Conservation (phyloP, 805 yeast genomes). For the Saccharomycopsis microspora region DNA sequence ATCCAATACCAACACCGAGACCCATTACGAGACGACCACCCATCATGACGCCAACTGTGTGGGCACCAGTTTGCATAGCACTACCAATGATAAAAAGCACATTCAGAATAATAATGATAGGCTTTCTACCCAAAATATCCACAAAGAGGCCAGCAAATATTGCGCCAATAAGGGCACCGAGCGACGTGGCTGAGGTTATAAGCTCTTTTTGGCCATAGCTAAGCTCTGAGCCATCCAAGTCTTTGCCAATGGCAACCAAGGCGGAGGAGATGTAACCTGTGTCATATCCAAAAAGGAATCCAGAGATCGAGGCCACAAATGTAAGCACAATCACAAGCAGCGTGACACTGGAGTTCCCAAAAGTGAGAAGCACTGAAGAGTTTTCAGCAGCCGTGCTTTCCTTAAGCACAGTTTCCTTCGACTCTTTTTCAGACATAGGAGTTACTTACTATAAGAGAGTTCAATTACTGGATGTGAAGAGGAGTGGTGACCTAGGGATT, state of each 20-base stretch:
- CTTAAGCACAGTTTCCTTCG: neutral
- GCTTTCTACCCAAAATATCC: constrained; percentile 76
- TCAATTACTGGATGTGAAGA: neutral
- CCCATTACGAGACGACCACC: constrained; percentile 90
- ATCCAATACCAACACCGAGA: constrained; percentile 92
- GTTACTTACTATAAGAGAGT: neutral
- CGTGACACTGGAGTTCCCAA: constrained; percentile 42
- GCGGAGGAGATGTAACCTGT: constrained; percentile 96
- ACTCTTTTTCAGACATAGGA: neutral
- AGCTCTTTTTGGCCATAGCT: constrained; percentile 76
- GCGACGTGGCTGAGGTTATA: constrained; percentile 88
- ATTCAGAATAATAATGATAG: constrained; percentile 75
- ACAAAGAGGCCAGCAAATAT: constrained; percentile 72
- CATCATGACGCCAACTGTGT: constrained; percentile 82
- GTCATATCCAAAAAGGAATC: constrained; percentile 95
- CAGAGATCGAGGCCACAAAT: constrained; percentile 76
- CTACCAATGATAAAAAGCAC: constrained; percentile 78
- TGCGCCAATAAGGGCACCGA: constrained; percentile 83
- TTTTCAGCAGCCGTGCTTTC: constrained; percentile 27
- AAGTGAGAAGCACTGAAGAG: constrained; percentile 34
- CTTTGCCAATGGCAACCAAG: constrained; percentile 72
- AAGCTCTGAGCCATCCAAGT: constrained; percentile 46
- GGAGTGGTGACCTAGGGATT: neutral
- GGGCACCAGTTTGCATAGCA: constrained; percentile 70
- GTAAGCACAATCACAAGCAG: constrained; percentile 58